Evolutionary conservation across 1,139 yeast species (phyloP), one percentile per base, ranked within the genome.

Genomic region (Geotrichum armillariae): DNA sequence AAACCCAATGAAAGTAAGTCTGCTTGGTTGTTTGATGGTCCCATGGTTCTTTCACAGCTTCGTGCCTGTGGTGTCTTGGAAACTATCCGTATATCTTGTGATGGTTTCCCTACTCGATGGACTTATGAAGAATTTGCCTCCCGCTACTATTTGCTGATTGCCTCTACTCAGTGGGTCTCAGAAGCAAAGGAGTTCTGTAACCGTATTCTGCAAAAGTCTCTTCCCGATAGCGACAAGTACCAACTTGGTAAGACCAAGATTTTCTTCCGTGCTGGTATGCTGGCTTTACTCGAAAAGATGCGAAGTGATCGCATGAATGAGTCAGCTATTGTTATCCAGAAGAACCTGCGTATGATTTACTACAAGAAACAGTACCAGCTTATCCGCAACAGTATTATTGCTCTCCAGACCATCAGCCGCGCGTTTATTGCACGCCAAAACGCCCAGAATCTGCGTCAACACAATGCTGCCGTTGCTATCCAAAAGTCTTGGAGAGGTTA

Each of bases 41-140:
- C 91, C 49, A 90, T 93, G 97, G 99, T 93, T 40, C 76, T 93
- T 57, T 85, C 95, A 4, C 99, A 93, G 69, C 77, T 93, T 58
- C 81, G 99, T 65, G 99, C 99, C n/a, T 93, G 99, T 76, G 99
- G 99, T 82, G 99, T 93, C 44, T 75, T 93, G 60, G 99, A 94
- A 69, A 93, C 99, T 1, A 93, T 93, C 64, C 77, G 96, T 62
- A 93, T 93, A 48, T 91, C 98, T 6, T 91, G 97, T 71, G 98
- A 96, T 44, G 99, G 99, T 33, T 93, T 90, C 77, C 99, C 99
- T 25, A 85, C 97, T 0, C 78, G 98, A 65, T 90, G 97, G 94
- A 80, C 96, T 1, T 93, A 89, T 66, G 91, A 85, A 50, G 99
- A 93, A 65, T 93, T 93, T 73, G 96, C 93, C 35, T 82, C 83